Evolutionary conservation across 2,329 filamentous ascomycete species (phyloP).

Genomic region (Stemphylium beticola): DNA sequence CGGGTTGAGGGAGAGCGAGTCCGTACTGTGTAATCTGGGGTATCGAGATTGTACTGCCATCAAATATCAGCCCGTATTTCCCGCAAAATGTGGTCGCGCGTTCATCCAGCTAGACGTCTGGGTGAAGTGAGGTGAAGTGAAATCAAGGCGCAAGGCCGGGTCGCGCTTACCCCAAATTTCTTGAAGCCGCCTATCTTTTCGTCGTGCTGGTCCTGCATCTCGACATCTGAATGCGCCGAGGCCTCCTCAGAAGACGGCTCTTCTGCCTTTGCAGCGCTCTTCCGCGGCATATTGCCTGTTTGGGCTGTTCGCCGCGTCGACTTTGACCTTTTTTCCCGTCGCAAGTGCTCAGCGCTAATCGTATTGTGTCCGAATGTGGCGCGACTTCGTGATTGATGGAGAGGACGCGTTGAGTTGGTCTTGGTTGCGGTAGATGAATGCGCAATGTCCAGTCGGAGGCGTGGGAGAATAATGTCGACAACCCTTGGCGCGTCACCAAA

Average conservation of each 20-base stretch:
- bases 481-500: slow-evolving; percentile 10
- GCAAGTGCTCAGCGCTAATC: neutral
- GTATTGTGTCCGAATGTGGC: neutral
- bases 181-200: slow-evolving; percentile 43
- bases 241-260: slow-evolving; percentile 47
- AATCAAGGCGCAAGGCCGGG: slow-evolving; percentile 8
- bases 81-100: neutral
- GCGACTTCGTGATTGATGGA: neutral
- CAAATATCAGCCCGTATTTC: slow-evolving; percentile 33
- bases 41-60: slow-evolving; percentile 60
- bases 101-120: neutral
- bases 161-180: slow-evolving; percentile 42
- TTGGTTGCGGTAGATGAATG: slow-evolving; percentile 1
- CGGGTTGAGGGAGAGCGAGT: neutral
- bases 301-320: slow-evolving; percentile 40
- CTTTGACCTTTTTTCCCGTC: slow-evolving; percentile 3
- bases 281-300: slow-evolving; percentile 50
- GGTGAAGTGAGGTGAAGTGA: slow-evolving; percentile 1
- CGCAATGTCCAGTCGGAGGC: slow-evolving; percentile 4
- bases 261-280: slow-evolving; percentile 40
- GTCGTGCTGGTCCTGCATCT: slow-evolving; percentile 46
- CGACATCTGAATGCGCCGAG: slow-evolving; percentile 47
- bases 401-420: slow-evolving; percentile 9
- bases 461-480: slow-evolving; percentile 14
- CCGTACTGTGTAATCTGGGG: slow-evolving; percentile 66